Evolutionary conservation across 2,329 filamentous ascomycete species (phyloP), one percentile per base, ranked within the genome.

Genomic region (Alternaria atra): DNA sequence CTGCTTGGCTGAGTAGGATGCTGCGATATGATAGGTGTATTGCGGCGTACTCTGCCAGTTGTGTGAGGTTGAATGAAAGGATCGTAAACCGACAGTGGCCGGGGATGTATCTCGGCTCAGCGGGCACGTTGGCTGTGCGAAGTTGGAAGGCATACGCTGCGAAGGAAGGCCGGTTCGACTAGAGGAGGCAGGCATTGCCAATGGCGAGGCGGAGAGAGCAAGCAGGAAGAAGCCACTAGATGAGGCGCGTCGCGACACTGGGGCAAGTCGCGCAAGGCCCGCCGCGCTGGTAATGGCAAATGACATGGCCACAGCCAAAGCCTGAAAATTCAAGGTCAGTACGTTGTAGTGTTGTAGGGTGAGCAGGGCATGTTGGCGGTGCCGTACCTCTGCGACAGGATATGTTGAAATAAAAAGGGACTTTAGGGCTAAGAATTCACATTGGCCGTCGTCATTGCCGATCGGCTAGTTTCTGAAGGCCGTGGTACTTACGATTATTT

Each of bases 1-100:
- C 43, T 74, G 71, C 63, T 80, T 80, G 39, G 78, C 78, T 4
- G 76, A 78, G 65, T 80, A 80, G n/a, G 79, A 78, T 15, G 79
- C 76, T 15, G 79, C 77, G 51, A 80, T 74, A 57, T 77, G 73
- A 67, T 80, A 80, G 48, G 75, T 69, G 63, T 78, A 80, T 34
- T 73, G 73, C 12, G 75, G 69, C 27, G 68, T 61, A 52, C 58
- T 69, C 54, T 53, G 66, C 67, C 70, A 65, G 35, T 60, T 68
- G 63, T 72, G 73, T 32, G 74, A 66, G 54, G 72, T 69, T 6
- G 74, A 68, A 59, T 76, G 72, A 52, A 77, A 73, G 43, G 69
- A 70, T 13, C 75, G 69, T 52, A 74, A 58, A 52, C 73, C 71
- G 60, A 71, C 60, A 37, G 64, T 59, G 61, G 70, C 71, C 47